phyloP scores from a whole-genome alignment of 352 stramenopile genomes.

The Phytophthora pistaciae region DNA sequence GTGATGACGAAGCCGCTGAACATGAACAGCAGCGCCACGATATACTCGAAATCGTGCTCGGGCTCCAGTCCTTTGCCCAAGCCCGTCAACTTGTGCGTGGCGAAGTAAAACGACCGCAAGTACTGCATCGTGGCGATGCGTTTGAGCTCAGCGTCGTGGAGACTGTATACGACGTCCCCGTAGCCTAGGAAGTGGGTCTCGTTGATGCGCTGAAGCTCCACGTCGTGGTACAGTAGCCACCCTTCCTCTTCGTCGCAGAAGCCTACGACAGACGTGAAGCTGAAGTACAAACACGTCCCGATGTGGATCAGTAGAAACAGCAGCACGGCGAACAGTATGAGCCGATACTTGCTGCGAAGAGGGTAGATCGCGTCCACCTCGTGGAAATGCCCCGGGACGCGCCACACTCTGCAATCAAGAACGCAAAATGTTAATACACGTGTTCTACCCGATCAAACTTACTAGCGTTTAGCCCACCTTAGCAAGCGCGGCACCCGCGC shows the following conservation, averaged over 20 bases:
- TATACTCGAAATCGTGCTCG: constrained; percentile 39
- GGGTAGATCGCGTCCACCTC: constrained; percentile 39
- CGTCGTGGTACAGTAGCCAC: constrained; percentile 38
- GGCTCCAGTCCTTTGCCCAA: constrained; percentile 55
- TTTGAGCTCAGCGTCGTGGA: constrained; percentile 11
- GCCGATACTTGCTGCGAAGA: constrained; percentile 20
- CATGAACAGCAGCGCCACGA: constrained; percentile 53
- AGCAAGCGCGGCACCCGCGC: constrained; percentile 27
- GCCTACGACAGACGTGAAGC: constrained; percentile 37
- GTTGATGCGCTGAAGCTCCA: constrained; percentile 29
- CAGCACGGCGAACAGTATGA: constrained; percentile 28
- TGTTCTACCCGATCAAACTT: not conserved
- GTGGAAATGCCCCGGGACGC: constrained; percentile 29
- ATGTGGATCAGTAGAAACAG: constrained; percentile 45
- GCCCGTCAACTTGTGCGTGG: constrained; percentile 44
- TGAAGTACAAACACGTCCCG: constrained; percentile 44
- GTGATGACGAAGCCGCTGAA: constrained; percentile 60
- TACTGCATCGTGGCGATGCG: constrained; percentile 46
- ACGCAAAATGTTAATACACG: not conserved
- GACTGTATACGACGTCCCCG: constrained; percentile 7
- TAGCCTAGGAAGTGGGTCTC: constrained; percentile 18
- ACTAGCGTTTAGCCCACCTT: constrained; percentile 1
- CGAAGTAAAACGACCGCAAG: constrained; percentile 53
- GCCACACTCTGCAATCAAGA: constrained; percentile 38
- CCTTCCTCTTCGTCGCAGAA: constrained; percentile 34